Evolutionary conservation across 2,329 filamentous ascomycete genomes (phyloP), one percentile per base, ranked within the genome.

Genomic region (Trichophyton rubrum): DNA sequence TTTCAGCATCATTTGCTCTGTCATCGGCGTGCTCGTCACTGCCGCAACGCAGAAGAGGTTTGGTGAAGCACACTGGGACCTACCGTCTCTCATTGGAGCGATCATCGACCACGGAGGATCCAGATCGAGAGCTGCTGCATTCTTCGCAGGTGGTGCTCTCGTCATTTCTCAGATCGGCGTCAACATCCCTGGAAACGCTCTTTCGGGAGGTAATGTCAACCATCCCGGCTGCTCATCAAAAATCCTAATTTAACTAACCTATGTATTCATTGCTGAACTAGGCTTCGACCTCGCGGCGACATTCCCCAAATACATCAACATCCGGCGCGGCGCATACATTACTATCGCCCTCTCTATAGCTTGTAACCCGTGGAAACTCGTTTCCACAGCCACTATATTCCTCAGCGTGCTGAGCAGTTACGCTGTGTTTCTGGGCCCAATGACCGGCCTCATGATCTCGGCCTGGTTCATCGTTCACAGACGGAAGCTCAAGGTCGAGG

Each of bases 221-320:
- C n/a, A 17, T 13, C n/a, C 35, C 53, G 11, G 6, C 30, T 5
- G 6, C 24, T 15, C 38, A 15, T 24, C 20, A 57, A 20, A 30
- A 15, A 13, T n/a, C 3, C 17, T 11, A 27, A 9, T 9, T 22
- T 43, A 43, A 30, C 30, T 24, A 27, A 57, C 20, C 3, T 8
- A 1, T 22, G 24, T n/a, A 38, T n/a, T n/a, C n/a, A n/a, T n/a
- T 27, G 27, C 6, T 30, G 6, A 22, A n/a, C 40, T 33, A 63
- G 81, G 79, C 13, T 82, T 84, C 71, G 82, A 84, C 65, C 70
- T 83, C 56, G 75, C 80, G 0, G 80, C 77, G 3, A 67, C 83
- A 0, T 76, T 78, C 63, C 80, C 80, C 0, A 73, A 72, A 45
- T 83, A 77, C 65, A 75, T 84, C 68, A 82, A 82, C 66, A 83